Evolutionary conservation across 2,329 filamentous ascomycete genomes (phyloP).

Genomic region (Ophiostoma populinum): DNA sequence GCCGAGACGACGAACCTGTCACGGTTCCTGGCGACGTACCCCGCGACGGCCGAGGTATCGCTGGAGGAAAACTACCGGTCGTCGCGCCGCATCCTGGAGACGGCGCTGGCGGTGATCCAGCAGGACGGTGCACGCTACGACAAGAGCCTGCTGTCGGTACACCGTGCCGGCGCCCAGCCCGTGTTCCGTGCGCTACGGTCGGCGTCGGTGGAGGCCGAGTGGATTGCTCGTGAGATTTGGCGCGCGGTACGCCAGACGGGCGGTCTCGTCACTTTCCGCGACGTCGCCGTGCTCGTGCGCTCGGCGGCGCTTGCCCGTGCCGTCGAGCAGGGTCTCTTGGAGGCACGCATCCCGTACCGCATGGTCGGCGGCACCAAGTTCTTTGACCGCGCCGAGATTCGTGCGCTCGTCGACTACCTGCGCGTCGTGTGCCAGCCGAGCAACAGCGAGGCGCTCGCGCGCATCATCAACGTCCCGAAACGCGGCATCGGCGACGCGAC

Average conservation of each 20-base stretch:
- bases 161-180: slow-evolving; percentile 61
- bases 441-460: slow-evolving; percentile 70
- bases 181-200: slow-evolving; percentile 61
- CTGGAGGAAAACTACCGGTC: slow-evolving; percentile 92
- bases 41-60: slow-evolving; percentile 62
- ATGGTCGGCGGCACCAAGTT: slow-evolving; percentile 89
- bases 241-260: slow-evolving; percentile 56
- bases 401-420: slow-evolving; percentile 73
- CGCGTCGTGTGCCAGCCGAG: slow-evolving; percentile 69
- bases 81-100: slow-evolving; percentile 64
- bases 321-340: slow-evolving; percentile 70
- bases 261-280: slow-evolving; percentile 51
- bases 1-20: slow-evolving; percentile 81
- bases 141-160: slow-evolving; percentile 65
- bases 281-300: slow-evolving; percentile 76
- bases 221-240: slow-evolving; percentile 74
- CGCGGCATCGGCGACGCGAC: slow-evolving; percentile 69
- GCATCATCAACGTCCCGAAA: slow-evolving; percentile 71
- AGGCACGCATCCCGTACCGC: slow-evolving; percentile 66
- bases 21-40: slow-evolving; percentile 62
- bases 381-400: slow-evolving; percentile 81
- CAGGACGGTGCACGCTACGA: slow-evolving; percentile 69
- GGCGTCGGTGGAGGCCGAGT: slow-evolving; percentile 59
- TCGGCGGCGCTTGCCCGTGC: slow-evolving; percentile 68
- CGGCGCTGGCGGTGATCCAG: slow-evolving; percentile 74